Base-by-base conservation (phyloP, 2,329 filamentous ascomycete species). In the Phaeoacremonium minimum region DNA sequence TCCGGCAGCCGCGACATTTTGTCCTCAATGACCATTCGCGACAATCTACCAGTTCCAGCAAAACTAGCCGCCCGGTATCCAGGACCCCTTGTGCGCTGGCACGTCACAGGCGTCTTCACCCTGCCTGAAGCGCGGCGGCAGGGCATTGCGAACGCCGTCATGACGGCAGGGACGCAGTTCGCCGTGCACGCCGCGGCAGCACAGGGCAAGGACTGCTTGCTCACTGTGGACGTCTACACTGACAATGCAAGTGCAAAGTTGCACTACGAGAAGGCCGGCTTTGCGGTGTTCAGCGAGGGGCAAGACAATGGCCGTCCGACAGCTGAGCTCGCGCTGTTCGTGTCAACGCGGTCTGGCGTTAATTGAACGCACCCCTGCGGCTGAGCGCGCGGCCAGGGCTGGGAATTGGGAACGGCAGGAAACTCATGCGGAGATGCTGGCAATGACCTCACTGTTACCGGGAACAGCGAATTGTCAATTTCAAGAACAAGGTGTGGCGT, bases 51-150 rank as follows among this genome's bases (percentile, higher is more conserved):
- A 45, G 49, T 37, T 33, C 38, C 20, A 37, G 33, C 32, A 12
- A 19, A 37, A 44, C 46, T 30, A 37, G 39, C 4, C 42, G 41
- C 35, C 45, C 42, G 31, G 30, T 35, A 38, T 32, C 41, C 37
- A 22, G 16, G 38, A 33, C 29, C n/a, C 15, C 31, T 22, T 26
- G 35, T 51, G 7, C 50, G 53, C 37, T 64, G 50, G 38, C 52
- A 57, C 22, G 48, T 66, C 28, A 54, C 58, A 33, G 61, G 53
- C 15, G 57, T 65, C 41, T 66, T 60, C 39, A 64, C 58, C 7
- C 40, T 48, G n/a, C 58, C 59, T 26, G 48, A 57, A 33, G 53
- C 52, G 37, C 58, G 61, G 12, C 53, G 60, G 1, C 50, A 50
- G 33, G 61, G 62, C 8, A 45, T 63, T 19, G 61, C 54, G 8